A percentile compares a stretch with the other conserved stretches of the same genome.
These are phyloP conservation scores for Hyaloscypha finlandica DNA, from an alignment of 495 filamentous ascomycete species.

Conservation along the genomic window DNA sequence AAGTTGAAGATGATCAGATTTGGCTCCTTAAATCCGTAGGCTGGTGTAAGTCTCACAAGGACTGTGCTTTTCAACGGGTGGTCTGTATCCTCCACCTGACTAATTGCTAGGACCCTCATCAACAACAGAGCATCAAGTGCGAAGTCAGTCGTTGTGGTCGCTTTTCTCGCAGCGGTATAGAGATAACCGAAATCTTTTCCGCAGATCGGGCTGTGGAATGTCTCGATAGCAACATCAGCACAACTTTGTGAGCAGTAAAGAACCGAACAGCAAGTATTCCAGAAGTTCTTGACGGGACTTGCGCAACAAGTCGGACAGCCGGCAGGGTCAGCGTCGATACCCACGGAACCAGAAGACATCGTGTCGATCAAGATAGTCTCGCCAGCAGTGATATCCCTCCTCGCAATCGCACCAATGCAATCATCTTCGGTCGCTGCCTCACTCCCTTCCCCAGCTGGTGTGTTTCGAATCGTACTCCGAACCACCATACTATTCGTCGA, in stretches of 20 bases:
- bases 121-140: slow-evolving; percentile 19
- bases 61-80: slow-evolving; percentile 19
- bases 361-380: slow-evolving; percentile 20
- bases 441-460: neutral
- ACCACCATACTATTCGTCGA: slow-evolving; percentile 25
- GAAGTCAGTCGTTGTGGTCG: slow-evolving; percentile 18
- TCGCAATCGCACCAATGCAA: slow-evolving; percentile 18
- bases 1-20: slow-evolving; percentile 23
- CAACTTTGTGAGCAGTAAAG: slow-evolving; percentile 22
- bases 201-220: slow-evolving; percentile 20
- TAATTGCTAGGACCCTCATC: slow-evolving; percentile 17
- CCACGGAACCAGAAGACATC: slow-evolving; percentile 11
- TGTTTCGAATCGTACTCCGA: slow-evolving; percentile 20
- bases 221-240: slow-evolving; percentile 15
- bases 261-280: slow-evolving; percentile 19
- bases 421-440: slow-evolving; percentile 19
- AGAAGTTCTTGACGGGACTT: slow-evolving; percentile 16
- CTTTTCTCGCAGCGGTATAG: slow-evolving; percentile 11
- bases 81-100: slow-evolving; percentile 8
- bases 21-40: slow-evolving; percentile 16
- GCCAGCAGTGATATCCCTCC: slow-evolving; percentile 15
- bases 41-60: slow-evolving; percentile 20
- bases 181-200: slow-evolving; percentile 23
- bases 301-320: slow-evolving; percentile 23
- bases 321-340: slow-evolving; percentile 11